Conservation (phyloP, 1,284 basidiomycete species). For the Hymenochaete sp. region DNA sequence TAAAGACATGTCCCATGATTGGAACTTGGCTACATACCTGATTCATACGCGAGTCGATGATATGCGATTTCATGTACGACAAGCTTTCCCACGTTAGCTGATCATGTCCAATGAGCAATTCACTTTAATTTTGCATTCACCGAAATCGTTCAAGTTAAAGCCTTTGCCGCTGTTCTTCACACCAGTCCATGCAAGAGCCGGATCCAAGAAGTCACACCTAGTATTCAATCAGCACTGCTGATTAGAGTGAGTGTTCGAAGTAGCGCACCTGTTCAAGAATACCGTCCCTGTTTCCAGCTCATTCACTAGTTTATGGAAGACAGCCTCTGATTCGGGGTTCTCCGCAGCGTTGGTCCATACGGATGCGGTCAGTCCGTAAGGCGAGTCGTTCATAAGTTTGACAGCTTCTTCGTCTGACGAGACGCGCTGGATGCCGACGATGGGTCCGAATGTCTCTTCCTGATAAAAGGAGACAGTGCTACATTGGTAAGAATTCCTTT, state of each 20-base stretch:
- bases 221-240: neutral
- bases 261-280: constrained; percentile 69
- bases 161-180: constrained; percentile 91
- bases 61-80: constrained; percentile 30
- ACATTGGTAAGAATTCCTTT: too few relatives aligned
- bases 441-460: constrained; percentile 86
- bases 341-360: constrained; percentile 78
- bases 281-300: constrained; percentile 85
- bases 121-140: constrained; percentile 35
- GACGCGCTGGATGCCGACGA: constrained; percentile 83
- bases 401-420: constrained; percentile 80
- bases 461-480: constrained; percentile 26
- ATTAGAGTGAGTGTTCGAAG: neutral
- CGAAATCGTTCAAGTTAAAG: constrained; percentile 81
- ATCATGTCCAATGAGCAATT: constrained; percentile 27
- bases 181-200: constrained; percentile 89
- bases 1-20: too few relatives aligned
- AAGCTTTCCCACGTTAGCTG: constrained; percentile 31
- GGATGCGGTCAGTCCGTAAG: constrained; percentile 87
- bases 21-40: too few relatives aligned
- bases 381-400: constrained; percentile 91
- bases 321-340: constrained; percentile 50
- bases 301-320: constrained; percentile 64
- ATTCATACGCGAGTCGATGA: too few relatives aligned
- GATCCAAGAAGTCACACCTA: constrained; percentile 82